These are phyloP conservation scores for Isatis lusitanica DNA, from an alignment of 441 rosid genomes.

Conservation along the genomic window DNA sequence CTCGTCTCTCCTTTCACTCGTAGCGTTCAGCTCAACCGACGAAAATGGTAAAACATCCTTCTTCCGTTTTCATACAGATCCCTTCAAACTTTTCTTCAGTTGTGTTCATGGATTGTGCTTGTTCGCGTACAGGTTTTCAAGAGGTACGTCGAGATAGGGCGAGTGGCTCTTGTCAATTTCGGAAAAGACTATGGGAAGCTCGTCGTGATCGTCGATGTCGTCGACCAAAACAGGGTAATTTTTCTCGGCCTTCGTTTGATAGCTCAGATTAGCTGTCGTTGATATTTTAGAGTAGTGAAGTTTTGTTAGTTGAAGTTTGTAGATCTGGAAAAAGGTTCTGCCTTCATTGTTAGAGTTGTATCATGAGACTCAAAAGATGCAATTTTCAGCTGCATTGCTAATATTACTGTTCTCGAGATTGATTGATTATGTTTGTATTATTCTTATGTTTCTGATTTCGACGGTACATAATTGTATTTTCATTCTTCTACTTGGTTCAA, in stretches of 20 bases:
- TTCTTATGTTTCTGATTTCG: neutral
- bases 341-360: neutral
- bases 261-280: neutral
- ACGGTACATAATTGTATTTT: neutral
- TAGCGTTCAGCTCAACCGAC: neutral
- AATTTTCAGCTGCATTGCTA: neutral
- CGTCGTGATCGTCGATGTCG: conserved; percentile 83
- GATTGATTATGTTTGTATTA: neutral
- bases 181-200: conserved; percentile 82
- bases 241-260: neutral
- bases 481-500: neutral
- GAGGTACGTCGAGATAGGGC: conserved; percentile 88
- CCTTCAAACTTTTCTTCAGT: neutral
- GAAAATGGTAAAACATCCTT: conserved; percentile 16
- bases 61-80: neutral
- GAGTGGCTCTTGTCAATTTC: conserved; percentile 91
- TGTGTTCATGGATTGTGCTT: neutral
- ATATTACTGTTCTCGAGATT: no score
- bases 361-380: neutral
- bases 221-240: conserved; percentile 78
- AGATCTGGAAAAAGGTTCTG: neutral
- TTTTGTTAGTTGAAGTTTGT: neutral
- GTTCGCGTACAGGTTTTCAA: conserved; percentile 58
- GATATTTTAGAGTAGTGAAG: no score
- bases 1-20: neutral